phyloP scores from a whole-genome alignment of 352 stramenopile species.

The Elongisporangium undulatum region DNA sequence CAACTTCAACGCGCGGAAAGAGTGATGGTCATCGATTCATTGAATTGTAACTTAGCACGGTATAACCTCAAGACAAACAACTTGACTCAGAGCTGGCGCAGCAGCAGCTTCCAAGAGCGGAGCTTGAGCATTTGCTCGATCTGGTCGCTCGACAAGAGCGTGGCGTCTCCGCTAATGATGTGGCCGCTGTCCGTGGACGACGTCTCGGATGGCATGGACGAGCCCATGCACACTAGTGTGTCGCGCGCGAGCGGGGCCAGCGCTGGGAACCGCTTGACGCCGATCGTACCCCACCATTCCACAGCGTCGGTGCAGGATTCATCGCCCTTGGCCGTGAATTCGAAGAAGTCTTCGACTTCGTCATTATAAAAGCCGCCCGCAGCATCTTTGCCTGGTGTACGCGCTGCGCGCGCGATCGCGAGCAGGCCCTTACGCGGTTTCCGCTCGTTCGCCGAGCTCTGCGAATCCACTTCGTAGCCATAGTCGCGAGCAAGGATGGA shows the following conservation, averaged over 20 bases:
- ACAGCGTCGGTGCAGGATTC: slow-evolving; percentile 6
- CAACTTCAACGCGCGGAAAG: background rate
- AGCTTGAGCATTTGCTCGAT: background rate
- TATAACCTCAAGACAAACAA: no score
- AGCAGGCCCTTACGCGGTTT: slow-evolving; percentile 1
- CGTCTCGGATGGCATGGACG: slow-evolving; percentile 2
- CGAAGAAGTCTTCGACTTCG: slow-evolving; percentile 10
- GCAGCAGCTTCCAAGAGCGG: background rate
- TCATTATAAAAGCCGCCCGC: slow-evolving; percentile 5
- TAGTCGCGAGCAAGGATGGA: background rate
- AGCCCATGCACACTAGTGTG: slow-evolving; percentile 9
- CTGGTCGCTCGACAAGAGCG: background rate
- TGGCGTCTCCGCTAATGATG: background rate
- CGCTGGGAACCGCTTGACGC: slow-evolving; percentile 7
- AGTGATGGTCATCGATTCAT: background rate
- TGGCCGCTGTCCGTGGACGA: background rate
- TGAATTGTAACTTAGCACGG: background rate
- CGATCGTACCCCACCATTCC: slow-evolving; percentile 7
- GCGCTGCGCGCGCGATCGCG: slow-evolving; percentile 4
- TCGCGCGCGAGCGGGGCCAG: slow-evolving; percentile 7
- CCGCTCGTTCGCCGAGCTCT: background rate
- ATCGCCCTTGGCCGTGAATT: slow-evolving; percentile 7
- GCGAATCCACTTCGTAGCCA: background rate
- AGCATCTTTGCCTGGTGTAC: slow-evolving; percentile 2
- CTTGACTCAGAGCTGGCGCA: background rate